Evolutionary conservation across 192 early-diverging fungal genomes (phyloP), one percentile per base, ranked within the genome.

Genomic region (Geosiphon pyriformis): DNA sequence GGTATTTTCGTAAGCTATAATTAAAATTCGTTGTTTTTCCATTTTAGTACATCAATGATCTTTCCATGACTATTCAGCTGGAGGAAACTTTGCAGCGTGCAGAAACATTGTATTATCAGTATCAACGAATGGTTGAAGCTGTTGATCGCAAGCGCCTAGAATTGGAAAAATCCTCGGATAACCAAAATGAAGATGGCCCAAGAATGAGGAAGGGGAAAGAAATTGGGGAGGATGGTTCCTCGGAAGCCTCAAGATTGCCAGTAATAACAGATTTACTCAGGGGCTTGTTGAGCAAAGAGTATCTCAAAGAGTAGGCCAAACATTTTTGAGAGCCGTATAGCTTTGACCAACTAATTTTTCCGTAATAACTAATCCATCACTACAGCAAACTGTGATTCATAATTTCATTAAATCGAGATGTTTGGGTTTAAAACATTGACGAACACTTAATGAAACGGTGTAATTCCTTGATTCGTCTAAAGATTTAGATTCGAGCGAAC

Each of bases 41-140:
- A 35, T 68, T 52, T 7, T 73, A 89, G 85, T 96, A 90, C 56
- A 85, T 91, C 15, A 92, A 97, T 72, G 92, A 97, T 69, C 73
- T 95, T 29, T 85, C 89, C 27, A 83, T 80, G 65, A 90, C 85
- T 0, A 90, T 94, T 30, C 75, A 85, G 20, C 66, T 94, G 46
- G 83, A 90, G 57, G 85, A 89, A 54, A 87, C 85, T 7, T 80
- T 94, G 1, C 86, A 87, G 68, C 80, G 87, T 6, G 91, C 93
- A 6, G 91, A 93, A 37, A 79, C 90, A 15, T 72, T 92, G 17
- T 92, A 80, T 69, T 78, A 87, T 51, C 79, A 85, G 30, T 81
- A 88, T 67, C 56, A 82, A 51, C 76, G 77, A 59, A 69, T 80
- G 2, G 76, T 80, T 0, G 74, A 77, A 25, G 78, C 71, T 17